Evolutionary conservation across 306 rosid species (phyloP).

Genomic region (Pachyrhizus erosus): DNA sequence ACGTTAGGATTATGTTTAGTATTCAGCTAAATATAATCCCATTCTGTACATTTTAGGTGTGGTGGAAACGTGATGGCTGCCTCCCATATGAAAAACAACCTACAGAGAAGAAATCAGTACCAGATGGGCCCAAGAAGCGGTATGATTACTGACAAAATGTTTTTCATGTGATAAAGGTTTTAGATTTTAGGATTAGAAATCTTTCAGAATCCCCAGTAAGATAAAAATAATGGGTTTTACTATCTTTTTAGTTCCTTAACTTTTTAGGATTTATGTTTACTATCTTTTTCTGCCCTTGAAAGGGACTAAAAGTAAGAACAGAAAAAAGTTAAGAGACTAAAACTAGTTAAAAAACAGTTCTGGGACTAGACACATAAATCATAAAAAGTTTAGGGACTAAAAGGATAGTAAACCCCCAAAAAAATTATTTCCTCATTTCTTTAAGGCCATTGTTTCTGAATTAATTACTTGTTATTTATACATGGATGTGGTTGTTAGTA

Average conservation of each 20-base stretch:
- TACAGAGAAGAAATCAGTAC: constrained; percentile 66
- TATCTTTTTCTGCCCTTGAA: too few relatives aligned
- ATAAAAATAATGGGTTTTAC: too few relatives aligned
- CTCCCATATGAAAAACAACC: constrained; percentile 90
- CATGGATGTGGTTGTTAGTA: not conserved
- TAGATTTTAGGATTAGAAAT: constrained; percentile 9
- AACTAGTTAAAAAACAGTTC: too few relatives aligned
- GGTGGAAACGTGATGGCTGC: constrained; percentile 99
- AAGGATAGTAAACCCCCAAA: too few relatives aligned
- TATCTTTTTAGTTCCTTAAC: too few relatives aligned
- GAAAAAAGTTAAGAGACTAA: too few relatives aligned
- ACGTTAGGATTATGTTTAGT: not conserved
- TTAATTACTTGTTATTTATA: constrained; percentile 5
- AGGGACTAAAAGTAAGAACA: too few relatives aligned
- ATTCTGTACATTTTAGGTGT: constrained; percentile 62
- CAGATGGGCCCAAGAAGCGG: constrained; percentile 88
- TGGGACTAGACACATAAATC: too few relatives aligned
- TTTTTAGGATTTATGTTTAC: too few relatives aligned
- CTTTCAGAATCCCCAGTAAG: constrained; percentile 22
- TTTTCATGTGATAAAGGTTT: constrained; percentile 3
- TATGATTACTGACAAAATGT: constrained; percentile 45
- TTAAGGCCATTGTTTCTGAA: constrained; percentile 28
- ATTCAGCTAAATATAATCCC: constrained; percentile 8
- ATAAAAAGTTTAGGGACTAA: too few relatives aligned
- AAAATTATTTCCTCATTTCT: not conserved